phyloP scores from a whole-genome alignment of 306 rosid genomes.

The Cucurbita pepo region DNA sequence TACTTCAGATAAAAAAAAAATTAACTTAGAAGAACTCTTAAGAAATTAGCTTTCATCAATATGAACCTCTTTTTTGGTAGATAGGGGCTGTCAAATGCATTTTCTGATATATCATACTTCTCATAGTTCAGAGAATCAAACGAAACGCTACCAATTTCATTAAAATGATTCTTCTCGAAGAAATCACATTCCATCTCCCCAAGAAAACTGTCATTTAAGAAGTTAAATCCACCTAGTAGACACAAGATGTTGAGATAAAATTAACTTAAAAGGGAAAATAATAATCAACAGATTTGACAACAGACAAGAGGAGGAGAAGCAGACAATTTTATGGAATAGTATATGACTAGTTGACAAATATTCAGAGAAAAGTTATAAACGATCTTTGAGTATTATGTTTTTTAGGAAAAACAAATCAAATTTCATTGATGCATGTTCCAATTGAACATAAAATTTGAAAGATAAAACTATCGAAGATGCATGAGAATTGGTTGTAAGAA shows the following conservation, averaged over 20 bases:
- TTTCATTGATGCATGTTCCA: neutral
- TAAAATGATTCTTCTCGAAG: slow-evolving; percentile 30
- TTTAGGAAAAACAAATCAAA: neutral
- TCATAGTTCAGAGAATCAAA: slow-evolving; percentile 21
- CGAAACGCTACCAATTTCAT: slow-evolving; percentile 19
- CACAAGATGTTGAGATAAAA: neutral
- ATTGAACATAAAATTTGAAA: neutral
- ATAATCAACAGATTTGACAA: neutral
- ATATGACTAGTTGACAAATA: neutral
- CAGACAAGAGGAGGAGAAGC: neutral
- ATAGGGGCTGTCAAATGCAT: slow-evolving; percentile 30
- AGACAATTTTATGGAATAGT: neutral
- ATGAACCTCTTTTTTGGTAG: slow-evolving; percentile 26
- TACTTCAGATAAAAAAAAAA: slow-evolving; percentile 16
- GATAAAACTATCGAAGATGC: neutral
- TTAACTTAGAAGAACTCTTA: neutral
- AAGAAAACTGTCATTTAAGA: slow-evolving; percentile 25
- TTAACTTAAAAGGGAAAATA: neutral
- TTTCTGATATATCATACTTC: slow-evolving; percentile 16
- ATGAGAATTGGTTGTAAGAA: slow-evolving; percentile 4
- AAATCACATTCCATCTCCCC: slow-evolving; percentile 28
- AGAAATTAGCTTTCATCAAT: neutral
- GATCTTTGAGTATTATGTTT: neutral
- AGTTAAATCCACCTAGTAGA: slow-evolving; percentile 25
- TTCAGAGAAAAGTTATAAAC: neutral